Conservation (phyloP, 805 yeast genomes). For the Allodekkera sacchari region DNA sequence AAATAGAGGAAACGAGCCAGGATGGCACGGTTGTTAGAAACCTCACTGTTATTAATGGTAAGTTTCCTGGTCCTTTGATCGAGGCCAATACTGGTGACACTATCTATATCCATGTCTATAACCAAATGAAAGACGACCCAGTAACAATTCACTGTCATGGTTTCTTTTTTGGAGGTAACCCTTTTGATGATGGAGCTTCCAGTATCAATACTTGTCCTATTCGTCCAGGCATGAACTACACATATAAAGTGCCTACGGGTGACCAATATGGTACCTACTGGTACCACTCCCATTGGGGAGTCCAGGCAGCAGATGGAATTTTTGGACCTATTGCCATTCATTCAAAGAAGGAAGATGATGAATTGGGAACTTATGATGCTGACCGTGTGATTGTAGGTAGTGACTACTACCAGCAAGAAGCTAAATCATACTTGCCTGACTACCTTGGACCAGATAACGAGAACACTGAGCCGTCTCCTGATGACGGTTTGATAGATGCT, state of each 20-base stretch:
- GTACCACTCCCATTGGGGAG: constrained; percentile 18
- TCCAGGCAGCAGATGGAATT: constrained; percentile 19
- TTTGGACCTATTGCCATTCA: constrained; percentile 16
- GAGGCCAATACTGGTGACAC: constrained; percentile 16
- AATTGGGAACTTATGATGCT: constrained; percentile 34
- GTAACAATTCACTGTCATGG: constrained; percentile 18
- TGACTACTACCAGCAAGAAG: constrained; percentile 41
- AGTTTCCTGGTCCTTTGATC: constrained; percentile 17
- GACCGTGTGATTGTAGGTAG: constrained; percentile 34
- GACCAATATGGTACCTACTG: constrained; percentile 17
- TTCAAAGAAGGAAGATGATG: constrained; percentile 9
- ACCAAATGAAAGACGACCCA: constrained; percentile 10
- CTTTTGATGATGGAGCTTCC: constrained; percentile 17
- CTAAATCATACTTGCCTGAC: constrained; percentile 6
- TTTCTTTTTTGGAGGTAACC: constrained; percentile 11
- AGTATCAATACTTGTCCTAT: constrained; percentile 15
- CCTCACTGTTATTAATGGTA: constrained; percentile 13
- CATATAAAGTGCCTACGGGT: constrained; percentile 11
- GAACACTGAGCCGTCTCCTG: constrained; percentile 18
- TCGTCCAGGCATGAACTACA: constrained; percentile 9
- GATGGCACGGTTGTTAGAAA: constrained; percentile 9
- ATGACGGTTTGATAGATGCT: constrained; percentile 18
- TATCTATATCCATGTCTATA: constrained; percentile 11
- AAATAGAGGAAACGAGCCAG: constrained; percentile 3
- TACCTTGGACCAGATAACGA: constrained; percentile 14